These are phyloP conservation scores for Betula pendula DNA, from an alignment of 306 rosid genomes.

Conservation along the genomic window DNA sequence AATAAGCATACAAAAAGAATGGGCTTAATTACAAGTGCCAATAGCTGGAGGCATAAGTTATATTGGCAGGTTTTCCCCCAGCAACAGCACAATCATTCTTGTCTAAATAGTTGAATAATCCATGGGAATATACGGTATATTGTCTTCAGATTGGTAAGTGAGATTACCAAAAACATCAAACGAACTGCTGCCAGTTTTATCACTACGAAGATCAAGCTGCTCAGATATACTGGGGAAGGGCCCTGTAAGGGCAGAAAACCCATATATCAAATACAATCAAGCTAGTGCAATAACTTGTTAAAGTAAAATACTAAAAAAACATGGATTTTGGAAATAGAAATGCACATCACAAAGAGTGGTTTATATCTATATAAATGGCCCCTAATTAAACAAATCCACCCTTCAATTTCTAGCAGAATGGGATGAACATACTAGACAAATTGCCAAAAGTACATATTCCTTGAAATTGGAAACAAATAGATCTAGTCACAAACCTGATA, in stretches of 20 bases:
- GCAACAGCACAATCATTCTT: slow-evolving; percentile 39
- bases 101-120: slow-evolving; percentile 37
- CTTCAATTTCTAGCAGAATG: slow-evolving; percentile 1
- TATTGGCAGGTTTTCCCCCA: slow-evolving; percentile 51
- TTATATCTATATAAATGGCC: neutral
- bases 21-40: slow-evolving; percentile 55
- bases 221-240: slow-evolving; percentile 42
- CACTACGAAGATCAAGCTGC: slow-evolving; percentile 32
- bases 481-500: slow-evolving; percentile 41
- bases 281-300: neutral
- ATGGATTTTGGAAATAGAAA: too few species aligned
- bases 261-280: slow-evolving; percentile 11
- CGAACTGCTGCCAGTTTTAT: slow-evolving; percentile 32
- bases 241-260: slow-evolving; percentile 52
- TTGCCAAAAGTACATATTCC: slow-evolving; percentile 14
- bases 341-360: neutral
- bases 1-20: slow-evolving; percentile 29
- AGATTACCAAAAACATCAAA: slow-evolving; percentile 40
- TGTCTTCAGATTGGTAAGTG: slow-evolving; percentile 45
- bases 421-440: slow-evolving; percentile 19
- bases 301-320: neutral
- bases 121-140: slow-evolving; percentile 42
- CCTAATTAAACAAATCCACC: slow-evolving; percentile 12
- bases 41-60: slow-evolving; percentile 57
- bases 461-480: neutral